Conservation (phyloP, 2,329 filamentous ascomycete genomes). For the Neofusicoccum sp. region DNA sequence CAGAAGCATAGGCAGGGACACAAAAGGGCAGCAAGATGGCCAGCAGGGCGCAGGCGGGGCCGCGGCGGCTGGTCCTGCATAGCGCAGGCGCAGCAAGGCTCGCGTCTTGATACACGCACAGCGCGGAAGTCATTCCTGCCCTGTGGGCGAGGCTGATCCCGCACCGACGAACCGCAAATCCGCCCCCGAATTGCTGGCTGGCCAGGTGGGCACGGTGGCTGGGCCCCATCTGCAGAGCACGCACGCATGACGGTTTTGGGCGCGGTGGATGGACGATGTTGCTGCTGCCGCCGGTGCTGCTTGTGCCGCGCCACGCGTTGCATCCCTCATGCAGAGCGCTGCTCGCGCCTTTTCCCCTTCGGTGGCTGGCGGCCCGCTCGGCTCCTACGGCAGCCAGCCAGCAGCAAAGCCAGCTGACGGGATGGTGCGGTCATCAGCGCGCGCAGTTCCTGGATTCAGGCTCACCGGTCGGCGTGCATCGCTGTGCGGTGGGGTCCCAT, state of each 20-base stretch:
- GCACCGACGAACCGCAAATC: neutral
- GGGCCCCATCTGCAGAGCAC: neutral
- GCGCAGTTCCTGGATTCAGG: slow-evolving; percentile 10
- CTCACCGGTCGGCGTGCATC: slow-evolving; percentile 10
- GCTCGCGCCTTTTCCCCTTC: neutral
- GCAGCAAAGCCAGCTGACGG: slow-evolving; percentile 2
- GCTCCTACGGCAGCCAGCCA: slow-evolving; percentile 4
- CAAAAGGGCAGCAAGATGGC: neutral
- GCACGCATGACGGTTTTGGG: neutral
- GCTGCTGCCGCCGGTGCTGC: neutral
- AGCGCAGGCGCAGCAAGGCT: slow-evolving; percentile 1
- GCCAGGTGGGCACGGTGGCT: neutral
- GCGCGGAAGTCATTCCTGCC: neutral
- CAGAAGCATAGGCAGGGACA: slow-evolving; percentile 10
- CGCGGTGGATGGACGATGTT: neutral
- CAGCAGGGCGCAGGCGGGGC: neutral
- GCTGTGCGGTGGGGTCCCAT: neutral
- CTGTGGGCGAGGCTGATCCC: slow-evolving; percentile 1
- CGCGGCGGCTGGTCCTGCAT: slow-evolving; percentile 5
- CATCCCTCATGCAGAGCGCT: slow-evolving; percentile 2
- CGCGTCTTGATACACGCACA: neutral
- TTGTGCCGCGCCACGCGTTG: neutral
- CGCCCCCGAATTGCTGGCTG: neutral
- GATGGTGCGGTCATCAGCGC: neutral
- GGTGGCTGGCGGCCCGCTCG: neutral